These are phyloP conservation scores for Torulaspora franciscae DNA, from an alignment of 805 yeast genomes.

Conservation along the genomic window DNA sequence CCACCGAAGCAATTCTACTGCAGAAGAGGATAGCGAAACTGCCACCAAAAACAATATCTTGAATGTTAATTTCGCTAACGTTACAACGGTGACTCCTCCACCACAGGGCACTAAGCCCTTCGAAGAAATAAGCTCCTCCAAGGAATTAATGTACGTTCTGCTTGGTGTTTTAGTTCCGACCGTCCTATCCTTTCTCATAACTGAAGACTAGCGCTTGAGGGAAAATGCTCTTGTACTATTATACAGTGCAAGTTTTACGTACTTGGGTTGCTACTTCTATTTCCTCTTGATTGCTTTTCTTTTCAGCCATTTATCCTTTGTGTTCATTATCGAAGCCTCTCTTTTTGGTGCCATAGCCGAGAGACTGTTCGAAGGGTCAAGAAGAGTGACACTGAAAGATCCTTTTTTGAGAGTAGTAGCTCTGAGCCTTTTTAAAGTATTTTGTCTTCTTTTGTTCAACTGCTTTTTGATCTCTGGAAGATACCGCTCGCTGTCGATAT, in stretches of 20 bases:
- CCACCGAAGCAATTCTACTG: neutral
- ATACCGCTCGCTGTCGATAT: slow-evolving; percentile 15
- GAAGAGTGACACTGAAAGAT: slow-evolving; percentile 40
- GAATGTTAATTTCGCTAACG: slow-evolving; percentile 1
- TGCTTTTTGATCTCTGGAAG: slow-evolving; percentile 17
- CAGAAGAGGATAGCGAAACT: neutral
- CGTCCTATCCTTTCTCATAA: slow-evolving; percentile 26
- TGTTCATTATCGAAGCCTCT: slow-evolving; percentile 24
- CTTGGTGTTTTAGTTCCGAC: slow-evolving; percentile 30
- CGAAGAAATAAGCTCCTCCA: slow-evolving; percentile 1
- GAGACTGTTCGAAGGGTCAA: slow-evolving; percentile 17
- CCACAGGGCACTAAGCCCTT: neutral
- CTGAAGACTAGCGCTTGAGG: slow-evolving; percentile 11
- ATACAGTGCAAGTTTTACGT: slow-evolving; percentile 1
- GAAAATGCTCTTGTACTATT: neutral
- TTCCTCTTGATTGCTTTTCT: slow-evolving; percentile 31
- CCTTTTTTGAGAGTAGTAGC: slow-evolving; percentile 36
- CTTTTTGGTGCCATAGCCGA: slow-evolving; percentile 31
- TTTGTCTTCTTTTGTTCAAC: slow-evolving; percentile 29
- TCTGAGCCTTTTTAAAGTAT: slow-evolving; percentile 34
- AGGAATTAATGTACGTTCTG: slow-evolving; percentile 24
- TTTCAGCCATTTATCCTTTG: slow-evolving; percentile 35
- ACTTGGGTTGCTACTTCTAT: slow-evolving; percentile 8
- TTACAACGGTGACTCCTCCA: slow-evolving; percentile 6
- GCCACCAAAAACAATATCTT: slow-evolving; percentile 1